phyloP scores from a whole-genome alignment of 148 eudicot species.

The Agrostemma githago region DNA sequence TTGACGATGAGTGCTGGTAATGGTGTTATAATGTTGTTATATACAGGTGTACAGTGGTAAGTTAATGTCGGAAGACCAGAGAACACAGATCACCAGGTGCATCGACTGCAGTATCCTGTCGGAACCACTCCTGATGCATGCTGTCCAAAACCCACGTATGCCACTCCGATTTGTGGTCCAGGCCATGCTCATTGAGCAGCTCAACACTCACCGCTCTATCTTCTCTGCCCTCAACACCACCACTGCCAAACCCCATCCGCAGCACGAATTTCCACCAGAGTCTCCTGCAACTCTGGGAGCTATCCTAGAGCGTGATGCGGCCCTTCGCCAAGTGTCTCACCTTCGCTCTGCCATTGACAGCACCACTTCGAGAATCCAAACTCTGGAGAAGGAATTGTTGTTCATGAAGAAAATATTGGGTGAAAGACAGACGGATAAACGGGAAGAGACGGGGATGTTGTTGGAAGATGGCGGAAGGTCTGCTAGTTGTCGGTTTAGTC shows the following conservation, averaged over 20 bases:
- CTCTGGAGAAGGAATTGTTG: conserved; percentile 58
- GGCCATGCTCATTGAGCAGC: conserved; percentile 85
- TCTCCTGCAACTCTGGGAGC: conserved; percentile 59
- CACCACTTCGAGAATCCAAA: conserved; percentile 52
- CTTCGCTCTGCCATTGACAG: conserved; percentile 50
- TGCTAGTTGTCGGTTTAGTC: conserved; percentile 51
- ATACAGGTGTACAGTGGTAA: conserved; percentile 49
- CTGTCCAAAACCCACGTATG: conserved; percentile 79
- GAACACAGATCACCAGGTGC: conserved; percentile 55
- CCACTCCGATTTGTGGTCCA: conserved; percentile 76
- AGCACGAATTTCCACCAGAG: conserved; percentile 3
- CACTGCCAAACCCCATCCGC: conserved; percentile 3
- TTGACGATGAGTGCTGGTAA: no score
- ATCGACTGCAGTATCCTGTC: conserved; percentile 77
- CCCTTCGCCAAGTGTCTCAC: conserved; percentile 55
- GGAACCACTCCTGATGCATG: conserved; percentile 55
- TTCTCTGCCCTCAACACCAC: conserved; percentile 26
- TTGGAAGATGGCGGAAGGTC: conserved; percentile 38
- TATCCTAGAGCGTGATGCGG: conserved; percentile 64
- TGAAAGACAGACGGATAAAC: conserved; percentile 20
- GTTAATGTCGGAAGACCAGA: conserved; percentile 55
- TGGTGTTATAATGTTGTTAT: not conserved
- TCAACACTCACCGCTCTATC: conserved; percentile 76
- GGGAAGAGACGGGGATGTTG: not conserved
- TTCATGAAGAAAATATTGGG: conserved; percentile 45